phyloP scores from a whole-genome alignment of 2,329 filamentous ascomycete species.

The Gliomastix tumulicola region DNA sequence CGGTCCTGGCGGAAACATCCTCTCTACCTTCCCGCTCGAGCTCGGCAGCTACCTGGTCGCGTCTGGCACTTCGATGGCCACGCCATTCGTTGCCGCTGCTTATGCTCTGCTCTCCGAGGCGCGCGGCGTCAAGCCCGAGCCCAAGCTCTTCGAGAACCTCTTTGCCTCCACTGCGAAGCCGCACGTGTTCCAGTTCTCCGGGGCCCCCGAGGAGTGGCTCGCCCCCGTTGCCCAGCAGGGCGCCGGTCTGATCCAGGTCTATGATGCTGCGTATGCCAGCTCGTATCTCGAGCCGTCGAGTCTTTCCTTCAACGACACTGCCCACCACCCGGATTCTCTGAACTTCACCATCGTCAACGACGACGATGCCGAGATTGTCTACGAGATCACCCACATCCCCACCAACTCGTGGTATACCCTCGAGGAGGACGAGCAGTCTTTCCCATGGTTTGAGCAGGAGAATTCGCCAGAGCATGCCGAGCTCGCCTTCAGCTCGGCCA shows the following conservation, averaged over 20 bases:
- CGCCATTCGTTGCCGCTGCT: conserved; percentile 47
- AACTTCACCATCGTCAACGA: conserved; percentile 51
- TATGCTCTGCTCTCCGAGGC: conserved; percentile 46
- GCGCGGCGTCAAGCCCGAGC: conserved; percentile 40
- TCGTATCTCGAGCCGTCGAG: conserved; percentile 46
- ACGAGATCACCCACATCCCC: conserved; percentile 41
- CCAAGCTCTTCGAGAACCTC: conserved; percentile 38
- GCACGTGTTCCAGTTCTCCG: conserved; percentile 38
- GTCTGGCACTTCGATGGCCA: conserved; percentile 55
- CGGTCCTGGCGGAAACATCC: conserved; percentile 47
- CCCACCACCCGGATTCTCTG: conserved; percentile 39
- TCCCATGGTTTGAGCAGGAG: conserved; percentile 36
- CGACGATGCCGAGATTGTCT: conserved; percentile 38
- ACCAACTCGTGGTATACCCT: conserved; percentile 48
- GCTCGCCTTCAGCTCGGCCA: conserved; percentile 30
- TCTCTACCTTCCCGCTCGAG: conserved; percentile 46
- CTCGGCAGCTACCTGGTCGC: conserved; percentile 42
- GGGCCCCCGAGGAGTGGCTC: conserved; percentile 24
- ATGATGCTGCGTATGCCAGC: conserved; percentile 49
- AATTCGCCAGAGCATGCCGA: conserved; percentile 19
- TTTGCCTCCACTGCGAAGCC: conserved; percentile 43
- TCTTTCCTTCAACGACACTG: conserved; percentile 58
- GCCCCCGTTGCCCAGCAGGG: conserved; percentile 56
- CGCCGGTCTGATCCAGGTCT: conserved; percentile 51
- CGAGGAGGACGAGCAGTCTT: conserved; percentile 19